Evolutionary conservation across 257 asterid genomes (phyloP).

Genomic region (Linderniella brevidens): DNA sequence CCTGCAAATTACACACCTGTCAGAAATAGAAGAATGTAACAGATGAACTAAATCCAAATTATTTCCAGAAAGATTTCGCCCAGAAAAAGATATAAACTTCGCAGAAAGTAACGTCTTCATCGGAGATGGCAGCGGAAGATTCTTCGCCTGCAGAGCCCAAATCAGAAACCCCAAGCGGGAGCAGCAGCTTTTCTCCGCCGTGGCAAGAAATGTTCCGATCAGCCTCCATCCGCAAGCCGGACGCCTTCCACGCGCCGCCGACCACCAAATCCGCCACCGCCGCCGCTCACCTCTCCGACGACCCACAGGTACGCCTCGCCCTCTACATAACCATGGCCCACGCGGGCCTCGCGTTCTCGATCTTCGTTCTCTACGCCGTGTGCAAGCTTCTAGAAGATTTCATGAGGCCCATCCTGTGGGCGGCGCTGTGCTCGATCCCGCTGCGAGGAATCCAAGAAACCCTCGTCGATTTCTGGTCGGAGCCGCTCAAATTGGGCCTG

Average conservation of each 20-base stretch:
- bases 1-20: no score
- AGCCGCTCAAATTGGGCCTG: slow-evolving; percentile 71
- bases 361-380: slow-evolving; percentile 57
- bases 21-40: no score
- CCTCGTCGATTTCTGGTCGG: slow-evolving; percentile 78
- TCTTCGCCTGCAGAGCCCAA: slow-evolving; percentile 25
- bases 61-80: no score
- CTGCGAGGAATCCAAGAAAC: slow-evolving; percentile 78
- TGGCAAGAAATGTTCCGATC: slow-evolving; percentile 99
- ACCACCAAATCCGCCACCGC: slow-evolving; percentile 14
- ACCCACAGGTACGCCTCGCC: slow-evolving; percentile 93
- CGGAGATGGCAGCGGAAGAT: no score
- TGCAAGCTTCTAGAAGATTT: slow-evolving; percentile 69
- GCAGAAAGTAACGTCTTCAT: no score
- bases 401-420: slow-evolving; percentile 80
- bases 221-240: slow-evolving; percentile 70
- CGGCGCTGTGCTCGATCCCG: slow-evolving; percentile 85
- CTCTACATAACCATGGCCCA: slow-evolving; percentile 97
- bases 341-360: slow-evolving; percentile 56
- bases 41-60: no score
- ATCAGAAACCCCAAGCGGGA: slow-evolving; percentile 19
- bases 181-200: slow-evolving; percentile 27
- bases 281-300: slow-evolving; percentile 27
- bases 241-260: slow-evolving; percentile 20
- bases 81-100: no score